These are phyloP conservation scores for Stenocarpella maydis DNA, from an alignment of 2,329 filamentous ascomycete genomes.

Conservation along the genomic window DNA sequence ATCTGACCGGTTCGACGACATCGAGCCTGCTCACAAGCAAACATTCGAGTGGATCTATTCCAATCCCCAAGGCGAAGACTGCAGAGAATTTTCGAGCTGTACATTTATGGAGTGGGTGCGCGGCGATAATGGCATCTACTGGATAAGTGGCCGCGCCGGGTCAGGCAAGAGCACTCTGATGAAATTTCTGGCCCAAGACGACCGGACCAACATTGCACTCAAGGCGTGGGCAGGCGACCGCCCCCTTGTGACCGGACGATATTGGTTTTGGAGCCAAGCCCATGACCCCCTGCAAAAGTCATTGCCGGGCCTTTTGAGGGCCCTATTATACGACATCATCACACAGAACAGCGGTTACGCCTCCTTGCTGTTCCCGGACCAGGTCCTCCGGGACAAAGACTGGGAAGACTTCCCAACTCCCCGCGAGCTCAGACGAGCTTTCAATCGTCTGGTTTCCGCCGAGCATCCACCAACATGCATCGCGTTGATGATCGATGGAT, in stretches of 20 bases:
- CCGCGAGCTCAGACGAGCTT: background rate
- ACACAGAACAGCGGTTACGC: background rate
- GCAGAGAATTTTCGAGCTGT: background rate
- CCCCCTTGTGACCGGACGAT: background rate
- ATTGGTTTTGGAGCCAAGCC: background rate
- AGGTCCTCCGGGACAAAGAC: background rate
- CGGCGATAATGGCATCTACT: background rate
- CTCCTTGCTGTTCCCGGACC: background rate
- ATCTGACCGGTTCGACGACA: background rate
- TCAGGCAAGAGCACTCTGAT: slow-evolving; percentile 12
- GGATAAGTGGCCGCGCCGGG: background rate
- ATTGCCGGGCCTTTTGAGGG: background rate
- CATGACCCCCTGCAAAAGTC: background rate
- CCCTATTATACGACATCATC: background rate
- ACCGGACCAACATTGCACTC: background rate
- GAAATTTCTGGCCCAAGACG: background rate
- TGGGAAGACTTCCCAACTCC: background rate
- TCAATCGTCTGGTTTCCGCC: background rate
- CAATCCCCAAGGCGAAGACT: too few relatives aligned
- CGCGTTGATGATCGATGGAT: background rate
- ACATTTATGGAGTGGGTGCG: background rate
- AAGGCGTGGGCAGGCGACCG: background rate
- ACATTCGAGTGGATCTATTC: background rate
- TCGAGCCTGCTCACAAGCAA: background rate
- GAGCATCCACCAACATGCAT: background rate